Evolutionary conservation across 352 stramenopile species (phyloP), one percentile per base, ranked within the genome.

Genomic region (Phytopythium cucurbitacearum): DNA sequence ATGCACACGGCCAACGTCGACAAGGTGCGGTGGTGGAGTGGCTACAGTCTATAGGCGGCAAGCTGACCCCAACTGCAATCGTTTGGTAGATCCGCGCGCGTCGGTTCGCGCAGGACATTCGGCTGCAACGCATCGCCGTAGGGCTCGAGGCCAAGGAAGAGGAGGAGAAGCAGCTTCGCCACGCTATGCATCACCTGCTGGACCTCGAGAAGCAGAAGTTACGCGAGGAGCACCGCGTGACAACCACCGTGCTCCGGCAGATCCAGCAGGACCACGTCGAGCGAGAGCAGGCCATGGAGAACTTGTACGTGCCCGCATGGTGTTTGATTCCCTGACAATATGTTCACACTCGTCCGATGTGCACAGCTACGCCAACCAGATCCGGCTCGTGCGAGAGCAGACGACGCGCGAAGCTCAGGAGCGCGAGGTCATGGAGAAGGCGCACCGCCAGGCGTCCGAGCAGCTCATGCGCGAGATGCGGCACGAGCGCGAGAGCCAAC

Each of bases 401-500:
- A 85, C 74, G 9, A 64, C 67, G 12, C 77, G 73, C 16, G 76
- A 91, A 56, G 51, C 70, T 4, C 69, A 77, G 35, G 77, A 91
- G 37, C 78, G 78, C 11, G 64, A 84, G 37, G 57, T 87, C 0
- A 70, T 88, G 7, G 77, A 91, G 59, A 87, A 91, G 44, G 78
- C 80, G 3, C 80, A 88, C 21, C 73, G 76, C 37, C 55, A 76
- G 33, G 80, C 73, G 1, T 89, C 77, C 3, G 76, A 84, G 48
- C 68, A 89, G 42, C 79, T 91, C 64, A 62, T 88, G 40, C 73
- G 76, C 9, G 80, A 91, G 43, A 69, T 89, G 48, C 72, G 76
- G n/a, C 64, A 64, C 28, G 73, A 87, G 10, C 67, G 71, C 33
- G 76, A 91, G 51, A 63, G 69, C 35, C 65, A 89, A 35, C 60